Evolutionary conservation across 2,329 filamentous ascomycete species (phyloP).

Genomic region (Botrytis medusae): DNA sequence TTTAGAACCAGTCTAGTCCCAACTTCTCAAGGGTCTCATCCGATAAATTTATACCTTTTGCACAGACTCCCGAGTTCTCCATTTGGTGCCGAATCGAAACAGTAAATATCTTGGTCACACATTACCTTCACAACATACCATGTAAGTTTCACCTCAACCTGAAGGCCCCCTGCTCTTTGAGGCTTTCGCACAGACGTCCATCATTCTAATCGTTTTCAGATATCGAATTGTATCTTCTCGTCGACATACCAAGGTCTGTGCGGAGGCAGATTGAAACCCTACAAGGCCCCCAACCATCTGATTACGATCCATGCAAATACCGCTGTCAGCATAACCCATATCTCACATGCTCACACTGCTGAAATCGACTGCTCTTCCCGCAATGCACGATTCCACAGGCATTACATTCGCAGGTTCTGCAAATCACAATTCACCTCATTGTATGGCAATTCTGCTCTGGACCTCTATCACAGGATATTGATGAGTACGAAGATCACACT

Average conservation of each 20-base stretch:
- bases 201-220: not conserved
- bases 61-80: constrained; percentile 14
- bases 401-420: not conserved
- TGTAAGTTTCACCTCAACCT: not conserved
- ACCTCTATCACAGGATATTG: not conserved
- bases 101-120: not conserved
- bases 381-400: not conserved
- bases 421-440: not conserved
- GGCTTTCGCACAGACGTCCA: constrained; percentile 14
- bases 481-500: not conserved
- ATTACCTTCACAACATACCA: not conserved
- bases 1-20: not conserved
- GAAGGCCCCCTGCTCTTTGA: not conserved
- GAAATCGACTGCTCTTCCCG: not conserved
- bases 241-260: constrained; percentile 13
- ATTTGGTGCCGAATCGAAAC: constrained; percentile 11
- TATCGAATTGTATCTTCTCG: not conserved
- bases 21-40: not conserved
- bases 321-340: not conserved
- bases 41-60: not conserved
- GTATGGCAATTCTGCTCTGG: not conserved
- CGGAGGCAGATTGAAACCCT: not conserved
- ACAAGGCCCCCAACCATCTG: not conserved
- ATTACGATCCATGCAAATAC: constrained; percentile 7
- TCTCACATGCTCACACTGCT: not conserved